Conservation (phyloP, 2,329 filamentous ascomycete genomes). For the Trichoderma atroviride region DNA sequence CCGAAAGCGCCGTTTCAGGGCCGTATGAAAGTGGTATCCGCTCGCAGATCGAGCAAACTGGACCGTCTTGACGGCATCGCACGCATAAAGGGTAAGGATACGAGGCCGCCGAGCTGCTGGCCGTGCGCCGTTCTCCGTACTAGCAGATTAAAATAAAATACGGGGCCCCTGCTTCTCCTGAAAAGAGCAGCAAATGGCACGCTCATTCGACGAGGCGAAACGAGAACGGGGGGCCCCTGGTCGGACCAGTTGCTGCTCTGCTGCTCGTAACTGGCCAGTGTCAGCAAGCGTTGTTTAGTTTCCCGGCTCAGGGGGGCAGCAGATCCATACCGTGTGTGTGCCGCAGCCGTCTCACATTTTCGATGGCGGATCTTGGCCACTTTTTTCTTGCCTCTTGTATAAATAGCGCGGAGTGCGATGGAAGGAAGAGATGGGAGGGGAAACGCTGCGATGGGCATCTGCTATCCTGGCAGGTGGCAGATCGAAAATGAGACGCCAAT, state of each 20-base stretch:
- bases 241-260: neutral
- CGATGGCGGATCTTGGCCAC: slow-evolving; percentile 1
- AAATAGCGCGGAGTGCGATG: neutral
- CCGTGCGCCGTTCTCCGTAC: slow-evolving; percentile 13
- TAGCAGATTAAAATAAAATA: slow-evolving; percentile 24
- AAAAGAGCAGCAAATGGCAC: slow-evolving; percentile 20
- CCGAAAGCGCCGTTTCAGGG: slow-evolving; percentile 22
- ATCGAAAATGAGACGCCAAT: neutral
- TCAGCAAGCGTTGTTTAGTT: slow-evolving; percentile 12
- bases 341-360: slow-evolving; percentile 3
- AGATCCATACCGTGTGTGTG: slow-evolving; percentile 16
- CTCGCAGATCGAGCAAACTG: slow-evolving; percentile 21
- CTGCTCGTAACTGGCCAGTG: neutral
- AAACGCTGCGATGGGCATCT: neutral
- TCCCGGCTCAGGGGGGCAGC: neutral
- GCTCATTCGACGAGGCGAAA: slow-evolving; percentile 24
- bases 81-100: slow-evolving; percentile 10
- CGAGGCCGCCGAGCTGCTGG: slow-evolving; percentile 6
- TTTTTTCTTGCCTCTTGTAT: neutral
- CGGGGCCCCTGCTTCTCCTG: slow-evolving; percentile 21
- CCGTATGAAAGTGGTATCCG: slow-evolving; percentile 22
- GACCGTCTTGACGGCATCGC: slow-evolving; percentile 3
- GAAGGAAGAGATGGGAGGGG: neutral
- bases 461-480: neutral
- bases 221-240: slow-evolving; percentile 20